Conservation (phyloP, 2,329 filamentous ascomycete species). For the Verticillium albo-atrum region DNA sequence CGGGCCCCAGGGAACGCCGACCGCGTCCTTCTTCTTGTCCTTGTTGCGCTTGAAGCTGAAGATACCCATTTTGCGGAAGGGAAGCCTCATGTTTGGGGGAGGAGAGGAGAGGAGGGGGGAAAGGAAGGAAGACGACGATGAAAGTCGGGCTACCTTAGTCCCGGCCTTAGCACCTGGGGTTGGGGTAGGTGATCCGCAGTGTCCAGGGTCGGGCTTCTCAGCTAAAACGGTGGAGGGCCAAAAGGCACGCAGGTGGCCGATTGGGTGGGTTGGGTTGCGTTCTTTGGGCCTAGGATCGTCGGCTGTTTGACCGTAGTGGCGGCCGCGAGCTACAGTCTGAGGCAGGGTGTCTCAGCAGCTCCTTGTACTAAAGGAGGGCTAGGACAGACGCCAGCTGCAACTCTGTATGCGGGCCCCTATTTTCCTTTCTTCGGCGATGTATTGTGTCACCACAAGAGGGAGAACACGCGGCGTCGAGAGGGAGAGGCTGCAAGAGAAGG, state of each 20-base stretch:
- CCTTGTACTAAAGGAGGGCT: neutral
- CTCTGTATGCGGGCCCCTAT: neutral
- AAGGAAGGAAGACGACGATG: neutral
- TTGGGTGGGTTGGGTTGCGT: neutral
- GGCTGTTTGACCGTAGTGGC: neutral
- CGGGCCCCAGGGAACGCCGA: neutral
- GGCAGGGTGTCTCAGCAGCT: neutral
- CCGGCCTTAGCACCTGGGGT: neutral
- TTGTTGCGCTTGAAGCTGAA: slow-evolving; percentile 11
- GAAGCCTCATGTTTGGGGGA: slow-evolving; percentile 8
- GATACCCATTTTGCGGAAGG: slow-evolving; percentile 8
- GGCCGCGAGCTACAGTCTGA: neutral
- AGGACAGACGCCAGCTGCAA: neutral
- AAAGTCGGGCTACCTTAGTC: neutral
- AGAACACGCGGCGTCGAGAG: neutral
- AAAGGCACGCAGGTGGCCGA: neutral
- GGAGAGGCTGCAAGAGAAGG: neutral
- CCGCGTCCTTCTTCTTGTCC: slow-evolving; percentile 10
- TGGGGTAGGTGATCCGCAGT: neutral
- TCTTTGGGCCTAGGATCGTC: neutral
- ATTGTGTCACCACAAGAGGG: neutral
- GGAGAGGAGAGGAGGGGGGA: neutral
- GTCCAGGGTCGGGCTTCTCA: neutral
- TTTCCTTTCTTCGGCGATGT: neutral
- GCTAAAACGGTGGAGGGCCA: neutral